Evolutionary conservation across 345 rosid species (phyloP), one percentile per base, ranked within the genome.

Genomic region (Geranium rotundifolium): DNA sequence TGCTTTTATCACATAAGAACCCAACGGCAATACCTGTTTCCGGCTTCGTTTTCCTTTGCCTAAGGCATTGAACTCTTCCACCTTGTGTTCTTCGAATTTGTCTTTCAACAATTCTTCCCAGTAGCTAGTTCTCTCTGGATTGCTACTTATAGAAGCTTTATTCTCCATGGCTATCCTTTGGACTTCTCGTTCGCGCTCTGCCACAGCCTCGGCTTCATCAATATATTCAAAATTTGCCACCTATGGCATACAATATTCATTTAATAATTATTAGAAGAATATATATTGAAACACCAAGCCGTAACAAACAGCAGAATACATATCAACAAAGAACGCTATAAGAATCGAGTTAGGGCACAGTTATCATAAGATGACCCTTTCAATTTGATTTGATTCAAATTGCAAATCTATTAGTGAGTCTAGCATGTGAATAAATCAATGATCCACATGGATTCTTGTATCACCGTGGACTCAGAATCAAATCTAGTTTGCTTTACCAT

Each of bases 11-110:
- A 14, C 14, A 7, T 46, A 46, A 63, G 29, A 66, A 60, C 34
- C 56, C 29, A 56, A 37, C 66, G 29, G 39, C 57, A 17, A 29
- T 68, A 90, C 99, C 97, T 88, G 96, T 80, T 95, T 95, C 60
- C 96, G 89, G 72, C 85, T 86, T 82, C 99, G 82, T 71, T 90
- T 95, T 66, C 97, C 96, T 71, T 95, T 95, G 52, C 99, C 99
- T 67, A 95, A 75, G 49, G 95, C 75, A 72, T 82, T 88, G 59
- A 77, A 88, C 76, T 90, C 97, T 79, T 88, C 95, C 57, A 77
- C 76, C 75, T 85, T 92, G 55, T 90, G 91, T 78, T 75, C 84
- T 80, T 90, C 95, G 46, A 81, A 86, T 37, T 72, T 82, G 72
- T 80, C 97, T 80, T 75, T 84, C 46, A 95, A 75, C 77, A 95